Evolutionary conservation across 2,329 filamentous ascomycete species (phyloP), one percentile per base, ranked within the genome.

Genomic region (Apiospora sp.): DNA sequence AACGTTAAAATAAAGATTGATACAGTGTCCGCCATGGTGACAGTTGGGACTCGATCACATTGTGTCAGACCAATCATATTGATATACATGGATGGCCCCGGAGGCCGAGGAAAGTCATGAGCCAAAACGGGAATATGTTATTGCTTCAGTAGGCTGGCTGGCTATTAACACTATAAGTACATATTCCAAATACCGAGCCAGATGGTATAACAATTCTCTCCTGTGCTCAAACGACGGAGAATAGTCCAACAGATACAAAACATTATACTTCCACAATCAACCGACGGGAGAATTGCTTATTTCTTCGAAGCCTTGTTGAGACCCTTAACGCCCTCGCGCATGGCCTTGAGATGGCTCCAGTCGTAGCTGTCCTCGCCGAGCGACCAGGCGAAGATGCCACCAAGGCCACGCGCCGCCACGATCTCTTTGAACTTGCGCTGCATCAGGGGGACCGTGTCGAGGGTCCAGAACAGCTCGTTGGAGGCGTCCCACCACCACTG

Each of bases 331-430:
- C 69, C 69, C 4, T 30, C 69, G 16, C 24, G 24, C 37, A 71
- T 67, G 4, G 83, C 82, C 72, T 80, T 78, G 13, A 89, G 72
- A 76, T 87, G 87, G 61, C 75, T 79, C 78, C 81, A 87, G 41
- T 83, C 76, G 41, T 80, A 77, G 13, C 80, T 83, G 77, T 94
- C 92, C 81, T 94, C 92, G 1, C 91, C 92, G 72, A 94, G 78
- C 27, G 91, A 92, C 92, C 92, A 94, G 0, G 92, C 92, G 86
- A 94, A 94, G 5, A 93, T 89, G 22, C 93, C 93, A 1, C 92
- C 92, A 0, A 94, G 80, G 0, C 83, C 81, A 78, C 87, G 86
- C 44, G 84, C 83, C 43, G 85, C 82, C 3, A 93, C 85, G 48
- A 95, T 86, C 5, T 87, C 80, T 4, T 86, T 82, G 72, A 94